A percentile compares a stretch with the other conserved stretches of the same genome.
These are phyloP conservation scores for Populus alba DNA, from an alignment of 345 rosid genomes.

Conservation along the genomic window DNA sequence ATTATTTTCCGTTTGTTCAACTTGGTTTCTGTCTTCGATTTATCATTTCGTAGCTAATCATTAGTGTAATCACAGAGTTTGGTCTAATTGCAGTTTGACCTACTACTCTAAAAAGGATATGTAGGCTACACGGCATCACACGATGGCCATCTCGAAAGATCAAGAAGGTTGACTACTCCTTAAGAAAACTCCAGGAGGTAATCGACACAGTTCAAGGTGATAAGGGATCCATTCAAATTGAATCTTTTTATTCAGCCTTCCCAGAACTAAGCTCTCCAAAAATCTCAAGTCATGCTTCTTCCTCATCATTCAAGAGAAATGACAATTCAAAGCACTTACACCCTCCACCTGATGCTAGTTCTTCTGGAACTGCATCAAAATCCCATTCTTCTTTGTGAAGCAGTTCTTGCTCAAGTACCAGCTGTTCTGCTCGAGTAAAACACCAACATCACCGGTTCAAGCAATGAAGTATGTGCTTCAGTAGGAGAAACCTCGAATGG, in stretches of 20 bases:
- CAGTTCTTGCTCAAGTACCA: slow-evolving; percentile 70
- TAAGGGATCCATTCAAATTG: slow-evolving; percentile 69
- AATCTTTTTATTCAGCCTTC: slow-evolving; percentile 78
- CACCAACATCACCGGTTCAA: slow-evolving; percentile 27
- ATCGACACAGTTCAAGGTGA: slow-evolving; percentile 88
- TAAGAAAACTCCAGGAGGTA: slow-evolving; percentile 84
- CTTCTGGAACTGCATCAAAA: slow-evolving; percentile 43
- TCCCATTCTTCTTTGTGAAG: slow-evolving; percentile 72
- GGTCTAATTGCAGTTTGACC: no score
- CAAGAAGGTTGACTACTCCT: slow-evolving; percentile 89
- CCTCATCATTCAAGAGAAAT: slow-evolving; percentile 31
- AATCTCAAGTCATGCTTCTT: slow-evolving; percentile 36
- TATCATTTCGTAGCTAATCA: no score
- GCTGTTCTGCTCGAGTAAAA: slow-evolving; percentile 57
- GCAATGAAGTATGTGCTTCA: slow-evolving; percentile 19
- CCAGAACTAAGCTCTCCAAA: slow-evolving; percentile 73
- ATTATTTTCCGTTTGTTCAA: no score
- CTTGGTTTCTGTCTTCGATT: no score
- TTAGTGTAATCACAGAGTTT: no score
- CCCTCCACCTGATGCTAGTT: slow-evolving; percentile 38
- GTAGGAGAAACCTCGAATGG: slow-evolving; percentile 33
- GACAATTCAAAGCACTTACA: slow-evolving; percentile 32
- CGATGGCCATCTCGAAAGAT: slow-evolving; percentile 97
- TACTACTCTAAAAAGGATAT: slow-evolving; percentile 87
- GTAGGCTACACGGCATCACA: slow-evolving; percentile 83